phyloP scores from a whole-genome alignment of 2,329 filamentous ascomycete species.

The Neonectria neomacrospora region DNA sequence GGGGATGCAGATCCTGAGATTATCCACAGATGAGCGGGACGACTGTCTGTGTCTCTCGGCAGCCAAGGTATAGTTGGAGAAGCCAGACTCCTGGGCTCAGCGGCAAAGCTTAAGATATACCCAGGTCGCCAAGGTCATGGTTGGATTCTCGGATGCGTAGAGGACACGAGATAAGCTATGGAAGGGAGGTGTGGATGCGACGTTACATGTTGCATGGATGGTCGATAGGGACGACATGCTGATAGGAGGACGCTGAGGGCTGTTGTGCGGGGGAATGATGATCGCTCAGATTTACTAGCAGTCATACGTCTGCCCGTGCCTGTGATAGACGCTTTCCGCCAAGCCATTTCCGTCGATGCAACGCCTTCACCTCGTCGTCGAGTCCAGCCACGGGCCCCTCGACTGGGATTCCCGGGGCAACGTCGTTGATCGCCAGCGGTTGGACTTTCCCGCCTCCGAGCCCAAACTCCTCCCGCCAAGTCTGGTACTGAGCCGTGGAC shows the following conservation, averaged over 20 bases:
- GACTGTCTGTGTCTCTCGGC: not conserved
- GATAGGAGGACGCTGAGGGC: not conserved
- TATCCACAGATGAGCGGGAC: not conserved
- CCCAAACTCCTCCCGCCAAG: too few species aligned
- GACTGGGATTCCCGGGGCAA: too few species aligned
- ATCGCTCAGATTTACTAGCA: not conserved
- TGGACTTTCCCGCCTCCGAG: too few species aligned
- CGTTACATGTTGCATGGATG: not conserved
- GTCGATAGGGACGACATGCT: not conserved
- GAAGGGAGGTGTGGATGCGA: not conserved
- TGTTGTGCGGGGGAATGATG: not conserved
- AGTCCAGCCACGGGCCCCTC: too few species aligned
- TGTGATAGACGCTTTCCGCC: too few species aligned
- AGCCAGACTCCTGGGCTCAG: not conserved
- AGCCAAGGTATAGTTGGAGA: not conserved
- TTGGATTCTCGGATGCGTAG: not conserved
- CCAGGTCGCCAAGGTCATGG: not conserved
- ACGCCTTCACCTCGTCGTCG: too few species aligned
- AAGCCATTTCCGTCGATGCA: too few species aligned
- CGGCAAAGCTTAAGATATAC: not conserved
- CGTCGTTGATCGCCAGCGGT: too few species aligned
- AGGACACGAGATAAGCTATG: not conserved
- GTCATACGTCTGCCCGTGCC: too few species aligned
- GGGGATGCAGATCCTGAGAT: not conserved
- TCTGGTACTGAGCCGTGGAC: too few species aligned